Base-by-base conservation (phyloP, 2,329 filamentous ascomycete genomes). In the Seiridium cupressi region DNA sequence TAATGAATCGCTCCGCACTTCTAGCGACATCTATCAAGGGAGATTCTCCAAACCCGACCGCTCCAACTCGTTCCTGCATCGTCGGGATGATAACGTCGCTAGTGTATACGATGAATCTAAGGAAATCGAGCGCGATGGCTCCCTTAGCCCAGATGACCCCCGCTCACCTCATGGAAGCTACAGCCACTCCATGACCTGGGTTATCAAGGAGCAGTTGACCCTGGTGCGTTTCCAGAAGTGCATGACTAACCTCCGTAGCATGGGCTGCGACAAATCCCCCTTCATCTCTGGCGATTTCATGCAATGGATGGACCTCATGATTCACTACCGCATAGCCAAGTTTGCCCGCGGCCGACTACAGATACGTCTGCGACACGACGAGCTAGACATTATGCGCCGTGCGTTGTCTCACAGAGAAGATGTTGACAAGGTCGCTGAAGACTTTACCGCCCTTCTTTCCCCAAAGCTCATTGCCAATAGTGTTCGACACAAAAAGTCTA, bases 251-350 rank as follows among this genome's bases (percentile, higher is more conserved):
- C 61, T 79, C 55, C 70, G 67, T 26, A 70, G 74, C 53, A 72
- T 76, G 55, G 67, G 72, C n/a, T 70, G 72, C 2, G 69, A 71
- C 51, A 70, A 71, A 10, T 78, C 76, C 0, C 75, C 76, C 1
- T 75, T 73, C 53, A 61, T 77, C 5, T 77, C 77, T 8, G 68
- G 70, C 48, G 74, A 38, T 8, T 71, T 74, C 3, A 66, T 68
- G 2, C 72, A 77, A 36, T 66, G 61, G 62, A 11, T 65, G 32
- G 53, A 53, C 4, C 59, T 61, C 5, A 55, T 18, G 51, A 32
- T 10, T 31, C 6, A 53, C 49, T n/a, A 53, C 11, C 6, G 8
- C 31, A 9, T 5, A 13, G 11, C 34, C 51, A 42, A 42, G 51
- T 7, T 13, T 10, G n/a, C 34, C n/a, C 42, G n/a, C 36, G 38